Percentiles rank a stretch among this genome's conserved stretches.
Conservation (phyloP, 768 basidiomycete species). For the Collybiopsis luxurians region DNA sequence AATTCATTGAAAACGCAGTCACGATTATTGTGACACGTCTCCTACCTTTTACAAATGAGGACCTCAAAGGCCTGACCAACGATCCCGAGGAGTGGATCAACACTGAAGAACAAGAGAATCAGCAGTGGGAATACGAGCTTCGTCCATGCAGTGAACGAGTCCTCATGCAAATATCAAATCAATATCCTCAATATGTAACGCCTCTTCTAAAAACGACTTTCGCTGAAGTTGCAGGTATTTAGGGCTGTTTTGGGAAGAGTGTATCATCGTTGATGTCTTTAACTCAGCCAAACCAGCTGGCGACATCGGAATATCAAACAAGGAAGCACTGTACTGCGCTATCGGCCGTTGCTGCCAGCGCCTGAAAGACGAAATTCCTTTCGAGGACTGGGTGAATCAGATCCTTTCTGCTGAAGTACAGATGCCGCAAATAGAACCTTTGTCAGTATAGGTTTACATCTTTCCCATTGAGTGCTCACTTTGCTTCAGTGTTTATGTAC, state of each 20-base stretch:
- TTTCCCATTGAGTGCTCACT: not conserved
- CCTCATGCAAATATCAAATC: slow-evolving; percentile 70
- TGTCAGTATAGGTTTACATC: slow-evolving; percentile 34
- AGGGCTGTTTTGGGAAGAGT: slow-evolving; percentile 2
- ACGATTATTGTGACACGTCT: slow-evolving; percentile 78
- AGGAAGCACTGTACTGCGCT: slow-evolving; percentile 87
- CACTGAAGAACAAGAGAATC: slow-evolving; percentile 83
- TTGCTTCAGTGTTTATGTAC: slow-evolving; percentile 70
- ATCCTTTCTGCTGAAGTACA: slow-evolving; percentile 59
- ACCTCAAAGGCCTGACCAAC: slow-evolving; percentile 79
- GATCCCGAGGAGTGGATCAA: slow-evolving; percentile 97
- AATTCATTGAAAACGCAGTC: slow-evolving; percentile 74
- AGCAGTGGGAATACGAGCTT: slow-evolving; percentile 92
- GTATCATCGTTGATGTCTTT: not conserved
- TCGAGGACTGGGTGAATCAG: slow-evolving; percentile 65
- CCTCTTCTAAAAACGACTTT: slow-evolving; percentile 64
- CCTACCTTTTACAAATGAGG: slow-evolving; percentile 78
- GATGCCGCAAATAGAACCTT: slow-evolving; percentile 44
- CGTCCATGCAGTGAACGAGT: slow-evolving; percentile 95
- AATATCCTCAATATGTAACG: slow-evolving; percentile 66
- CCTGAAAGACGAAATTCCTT: slow-evolving; percentile 62
- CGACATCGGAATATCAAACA: slow-evolving; percentile 66
- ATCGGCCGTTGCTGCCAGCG: slow-evolving; percentile 76
- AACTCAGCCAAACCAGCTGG: slow-evolving; percentile 41
- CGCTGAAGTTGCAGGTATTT: slow-evolving; percentile 57